Base-by-base conservation (phyloP, 495 filamentous ascomycete species). In the Bryoglossum gracile region DNA sequence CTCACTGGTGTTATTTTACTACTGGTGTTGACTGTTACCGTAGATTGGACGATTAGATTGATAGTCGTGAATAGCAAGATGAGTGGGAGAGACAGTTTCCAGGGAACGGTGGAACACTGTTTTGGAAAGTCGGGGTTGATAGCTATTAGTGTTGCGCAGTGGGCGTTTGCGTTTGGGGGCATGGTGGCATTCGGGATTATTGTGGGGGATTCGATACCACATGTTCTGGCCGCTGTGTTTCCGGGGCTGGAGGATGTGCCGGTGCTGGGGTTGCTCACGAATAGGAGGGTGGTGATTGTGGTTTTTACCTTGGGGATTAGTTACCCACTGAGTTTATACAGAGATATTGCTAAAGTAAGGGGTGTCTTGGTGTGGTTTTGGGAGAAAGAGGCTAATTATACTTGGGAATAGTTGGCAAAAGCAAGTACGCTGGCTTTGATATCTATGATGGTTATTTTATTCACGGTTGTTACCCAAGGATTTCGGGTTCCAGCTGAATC, bases 171-270 rank as follows among this genome's bases (percentile, higher is more conserved):
- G 38, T 98, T 96, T 65, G 94, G 92, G 35, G 92, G 94, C 41
- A 97, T 97, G 94, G 77, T 97, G 33, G 94, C 94, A 17, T 98
- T 95, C 67, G 92, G 90, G 47, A 87, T 98, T 48, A 96, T 98
- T 63, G 83, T 98, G 19, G 92, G 92, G 18, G 92, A 98, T 63
- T 86, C 86, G 1, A 95, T 98, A 56, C 92, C 92, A 0, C 87
- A 88, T 65, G 92, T 98, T 25, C 60, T 96, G 55, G 68, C 69
- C 14, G 87, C 89, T 9, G 59, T 95, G 8, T 94, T 90, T 65
- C 92, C 94, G 1, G 77, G 76, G 5, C 63, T 97, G 24, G 63
- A 68, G 28, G 68, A 81, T n/a, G 78, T 82, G 63, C 75, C 85
- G 2, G 83, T 96, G 14, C 68, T 95, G 14, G 83, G 86, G 68